Base-by-base conservation (phyloP, 768 basidiomycete genomes). In the Termitomyces sp. region DNA sequence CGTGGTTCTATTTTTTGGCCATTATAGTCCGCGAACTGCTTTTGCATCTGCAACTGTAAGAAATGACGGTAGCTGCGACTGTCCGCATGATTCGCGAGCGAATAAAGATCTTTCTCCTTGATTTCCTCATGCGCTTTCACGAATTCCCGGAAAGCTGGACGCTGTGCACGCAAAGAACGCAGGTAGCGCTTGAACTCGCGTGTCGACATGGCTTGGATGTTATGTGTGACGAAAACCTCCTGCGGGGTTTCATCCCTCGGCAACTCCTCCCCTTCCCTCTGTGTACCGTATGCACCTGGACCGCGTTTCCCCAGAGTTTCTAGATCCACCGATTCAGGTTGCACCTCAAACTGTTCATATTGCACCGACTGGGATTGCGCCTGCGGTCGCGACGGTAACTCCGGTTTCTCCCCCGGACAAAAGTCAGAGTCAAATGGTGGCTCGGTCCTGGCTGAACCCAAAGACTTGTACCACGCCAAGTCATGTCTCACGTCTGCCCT, bases 201-300 rank as follows among this genome's bases (percentile, higher is more conserved):
- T 6, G 76, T 76, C 15, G 78, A 70, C 89, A 93, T 92, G 37
- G 80, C 76, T 24, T 81, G 66, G 62, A 87, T 71, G 66, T 89
- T 90, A 1, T 75, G 78, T 6, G 77, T 70, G 65, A 78, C 72
- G 7, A 65, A 64, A 5, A 58, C 47, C 31, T 65, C 56, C 45
- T 50, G 33, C 13, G n/a, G n/a, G 13, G 12, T 2, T 6, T 6
- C 33, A 1, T 20, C 16, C 37, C 30, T 34, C 34, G 34, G 1
- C 42, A 58, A 30, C 44, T 37, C 27, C 18, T n/a, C 2, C 27
- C 3, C 27, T 27, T 27, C 27, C 18, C 57, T 59, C 36, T 63
- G 16, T 31, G 63, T 46, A 37, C 73, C 70, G 59, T 76, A 76
- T 45, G 45, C 52, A 3, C 70, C 68, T 3, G 55, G 57, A 13